These are phyloP conservation scores for Chenopodium suecicum DNA, from an alignment of 148 eudicot species.

Conservation along the genomic window DNA sequence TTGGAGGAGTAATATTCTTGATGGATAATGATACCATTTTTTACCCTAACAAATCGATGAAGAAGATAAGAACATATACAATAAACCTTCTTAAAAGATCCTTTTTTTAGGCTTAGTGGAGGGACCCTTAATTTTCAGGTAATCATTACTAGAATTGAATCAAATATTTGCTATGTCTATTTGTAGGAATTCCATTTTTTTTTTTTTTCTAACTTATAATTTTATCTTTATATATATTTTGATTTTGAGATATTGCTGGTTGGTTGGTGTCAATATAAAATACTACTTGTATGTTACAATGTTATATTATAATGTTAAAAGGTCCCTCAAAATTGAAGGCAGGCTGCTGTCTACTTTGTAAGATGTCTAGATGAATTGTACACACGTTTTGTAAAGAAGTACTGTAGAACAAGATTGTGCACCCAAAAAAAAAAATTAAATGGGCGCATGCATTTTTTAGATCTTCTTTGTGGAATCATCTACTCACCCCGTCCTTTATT, in stretches of 20 bases:
- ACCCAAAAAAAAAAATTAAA: background rate
- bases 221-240: background rate
- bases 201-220: background rate
- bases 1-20: background rate
- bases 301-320: background rate
- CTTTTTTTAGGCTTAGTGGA: conserved; percentile 11
- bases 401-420: background rate
- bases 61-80: conserved; percentile 19
- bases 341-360: background rate
- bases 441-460: background rate
- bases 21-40: conserved; percentile 6
- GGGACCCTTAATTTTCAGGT: background rate
- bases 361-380: conserved; percentile 23
- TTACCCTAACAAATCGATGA: background rate
- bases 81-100: conserved; percentile 1
- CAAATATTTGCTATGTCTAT: background rate
- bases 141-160: conserved; percentile 11
- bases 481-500: too few species aligned
- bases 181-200: background rate
- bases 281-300: too few species aligned
- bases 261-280: background rate
- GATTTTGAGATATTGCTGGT: conserved; percentile 14
- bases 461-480: background rate
- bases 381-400: background rate
- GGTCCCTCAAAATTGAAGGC: background rate